Percentiles rank a stretch among this genome's conserved stretches.
Conservation (phyloP, 768 basidiomycete species). For the Nidula microcarpa region DNA sequence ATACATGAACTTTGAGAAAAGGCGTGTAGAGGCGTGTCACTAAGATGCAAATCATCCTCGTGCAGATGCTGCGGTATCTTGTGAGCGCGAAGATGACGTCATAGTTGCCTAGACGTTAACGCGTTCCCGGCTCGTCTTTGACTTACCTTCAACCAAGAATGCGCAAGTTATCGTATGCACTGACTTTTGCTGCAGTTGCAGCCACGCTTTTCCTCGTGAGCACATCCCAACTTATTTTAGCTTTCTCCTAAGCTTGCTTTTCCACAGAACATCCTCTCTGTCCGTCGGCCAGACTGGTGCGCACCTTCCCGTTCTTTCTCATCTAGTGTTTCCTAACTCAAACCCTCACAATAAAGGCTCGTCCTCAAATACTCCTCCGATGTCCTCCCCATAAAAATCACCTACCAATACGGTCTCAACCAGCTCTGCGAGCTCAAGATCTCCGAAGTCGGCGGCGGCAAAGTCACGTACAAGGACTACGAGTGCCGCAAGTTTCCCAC, state of each 20-base stretch:
- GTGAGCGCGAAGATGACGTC: too few species aligned
- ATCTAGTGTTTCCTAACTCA: background rate
- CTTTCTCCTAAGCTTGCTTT: background rate
- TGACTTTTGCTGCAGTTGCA: slow-evolving; percentile 57
- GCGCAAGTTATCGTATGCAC: slow-evolving; percentile 68
- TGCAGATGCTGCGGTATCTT: too few species aligned
- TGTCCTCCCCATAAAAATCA: slow-evolving; percentile 41
- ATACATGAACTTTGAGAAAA: too few species aligned
- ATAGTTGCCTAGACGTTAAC: too few species aligned
- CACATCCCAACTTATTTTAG: background rate
- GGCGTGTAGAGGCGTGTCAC: too few species aligned
- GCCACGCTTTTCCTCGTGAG: slow-evolving; percentile 26
- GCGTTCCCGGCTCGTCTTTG: background rate
- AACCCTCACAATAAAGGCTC: too few species aligned
- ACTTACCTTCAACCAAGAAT: slow-evolving; percentile 26
- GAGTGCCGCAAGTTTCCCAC: slow-evolving; percentile 67
- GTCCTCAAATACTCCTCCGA: slow-evolving; percentile 36
- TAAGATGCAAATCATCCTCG: too few species aligned
- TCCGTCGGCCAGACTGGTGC: slow-evolving; percentile 63
- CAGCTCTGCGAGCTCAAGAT: slow-evolving; percentile 52
- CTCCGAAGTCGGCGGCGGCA: slow-evolving; percentile 40
- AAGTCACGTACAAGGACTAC: slow-evolving; percentile 49
- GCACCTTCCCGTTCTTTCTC: slow-evolving; percentile 14
- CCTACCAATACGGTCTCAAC: slow-evolving; percentile 56
- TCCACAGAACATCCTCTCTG: slow-evolving; percentile 54